Evolutionary conservation across 441 rosid species (phyloP).

Genomic region (Daphne laureola): DNA sequence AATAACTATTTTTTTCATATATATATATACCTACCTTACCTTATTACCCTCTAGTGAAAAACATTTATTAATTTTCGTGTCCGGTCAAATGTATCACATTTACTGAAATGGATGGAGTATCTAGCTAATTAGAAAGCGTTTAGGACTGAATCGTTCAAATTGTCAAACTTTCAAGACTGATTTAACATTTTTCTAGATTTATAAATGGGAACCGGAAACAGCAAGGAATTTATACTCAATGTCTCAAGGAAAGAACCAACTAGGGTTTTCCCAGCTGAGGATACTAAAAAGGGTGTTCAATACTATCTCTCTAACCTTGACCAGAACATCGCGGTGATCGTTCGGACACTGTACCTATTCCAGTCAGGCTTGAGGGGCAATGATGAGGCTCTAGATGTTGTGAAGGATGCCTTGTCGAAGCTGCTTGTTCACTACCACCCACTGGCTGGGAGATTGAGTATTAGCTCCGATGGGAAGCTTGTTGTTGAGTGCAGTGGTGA

Average conservation of each 20-base stretch:
- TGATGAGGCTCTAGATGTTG: constrained; percentile 46
- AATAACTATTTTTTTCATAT: too few relatives aligned
- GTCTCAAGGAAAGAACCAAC: constrained; percentile 39
- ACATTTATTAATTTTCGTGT: too few relatives aligned
- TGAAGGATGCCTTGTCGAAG: constrained; percentile 52
- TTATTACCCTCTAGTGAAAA: too few relatives aligned
- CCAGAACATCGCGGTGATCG: constrained; percentile 68
- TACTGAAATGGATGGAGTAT: too few relatives aligned
- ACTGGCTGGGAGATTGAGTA: constrained; percentile 58
- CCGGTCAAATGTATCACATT: too few relatives aligned
- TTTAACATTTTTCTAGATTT: background rate
- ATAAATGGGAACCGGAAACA: constrained; percentile 26
- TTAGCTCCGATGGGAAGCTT: constrained; percentile 71
- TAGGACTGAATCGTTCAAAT: too few relatives aligned
- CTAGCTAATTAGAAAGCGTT: too few relatives aligned
- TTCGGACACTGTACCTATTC: constrained; percentile 69
- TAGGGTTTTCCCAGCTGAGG: constrained; percentile 50
- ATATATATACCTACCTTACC: too few relatives aligned
- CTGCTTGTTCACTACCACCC: constrained; percentile 73
- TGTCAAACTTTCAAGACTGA: background rate
- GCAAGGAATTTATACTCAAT: constrained; percentile 23
- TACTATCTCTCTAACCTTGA: constrained; percentile 80
- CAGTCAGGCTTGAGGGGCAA: constrained; percentile 56
- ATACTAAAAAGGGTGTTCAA: constrained; percentile 45
- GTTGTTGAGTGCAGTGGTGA: constrained; percentile 69